Percentiles rank a stretch among this genome's conserved stretches.
phyloP scores from a whole-genome alignment of 78 protist species.

The Dictyostelium capitatum region DNA sequence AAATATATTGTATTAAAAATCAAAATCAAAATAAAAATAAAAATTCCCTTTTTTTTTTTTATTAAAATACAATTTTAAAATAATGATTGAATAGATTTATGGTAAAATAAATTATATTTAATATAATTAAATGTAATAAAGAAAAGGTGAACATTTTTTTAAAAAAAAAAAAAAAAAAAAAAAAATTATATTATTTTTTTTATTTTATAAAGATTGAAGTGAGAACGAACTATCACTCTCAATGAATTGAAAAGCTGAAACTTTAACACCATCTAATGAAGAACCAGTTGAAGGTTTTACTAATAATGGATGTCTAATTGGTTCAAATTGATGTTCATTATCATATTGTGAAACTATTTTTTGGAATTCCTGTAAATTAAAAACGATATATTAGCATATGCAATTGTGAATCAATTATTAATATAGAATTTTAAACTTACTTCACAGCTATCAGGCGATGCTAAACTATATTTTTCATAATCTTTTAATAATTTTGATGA shows the following conservation, averaged over 20 bases:
- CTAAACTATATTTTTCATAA: background rate
- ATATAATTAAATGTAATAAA: no score
- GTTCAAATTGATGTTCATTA: constrained; percentile 26
- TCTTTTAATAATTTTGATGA: constrained; percentile 8
- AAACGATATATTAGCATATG: background rate
- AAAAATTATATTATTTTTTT: background rate
- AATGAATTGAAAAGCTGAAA: background rate
- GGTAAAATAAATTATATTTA: no score
- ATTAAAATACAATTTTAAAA: no score
- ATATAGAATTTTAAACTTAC: background rate
- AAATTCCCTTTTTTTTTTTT: no score
- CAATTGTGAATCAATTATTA: background rate
- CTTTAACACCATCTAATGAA: background rate
- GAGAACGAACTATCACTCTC: background rate
- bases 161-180: no score
- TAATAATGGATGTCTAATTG: background rate
- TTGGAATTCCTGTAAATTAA: constrained; percentile 46
- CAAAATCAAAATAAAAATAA: no score
- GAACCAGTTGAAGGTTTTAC: background rate
- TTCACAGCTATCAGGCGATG: background rate
- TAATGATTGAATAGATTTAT: no score
- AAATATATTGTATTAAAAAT: no score
- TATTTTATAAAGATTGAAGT: background rate
- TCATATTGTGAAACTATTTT: constrained; percentile 3
- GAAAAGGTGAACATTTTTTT: no score